phyloP scores from a whole-genome alignment of 2,329 filamentous ascomycete genomes.

The Fusarium floridanum region DNA sequence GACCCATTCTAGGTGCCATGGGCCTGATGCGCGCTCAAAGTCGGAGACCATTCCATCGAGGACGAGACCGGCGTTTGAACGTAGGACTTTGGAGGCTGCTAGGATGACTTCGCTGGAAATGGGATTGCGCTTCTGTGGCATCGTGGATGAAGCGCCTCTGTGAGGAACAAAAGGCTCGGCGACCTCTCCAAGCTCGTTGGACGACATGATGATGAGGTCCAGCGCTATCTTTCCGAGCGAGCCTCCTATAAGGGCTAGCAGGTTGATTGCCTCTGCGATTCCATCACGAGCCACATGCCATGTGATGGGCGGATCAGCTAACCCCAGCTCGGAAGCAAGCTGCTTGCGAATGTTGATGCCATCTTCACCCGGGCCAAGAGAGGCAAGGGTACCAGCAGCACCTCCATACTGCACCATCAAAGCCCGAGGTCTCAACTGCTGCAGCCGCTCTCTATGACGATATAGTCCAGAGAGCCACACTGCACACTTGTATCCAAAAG shows the following conservation, averaged over 20 bases:
- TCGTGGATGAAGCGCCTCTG: constrained; percentile 66
- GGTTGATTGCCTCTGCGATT: constrained; percentile 66
- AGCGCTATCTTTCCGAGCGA: constrained; percentile 67
- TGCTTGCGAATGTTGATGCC: constrained; percentile 63
- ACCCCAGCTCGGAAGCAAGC: constrained; percentile 61
- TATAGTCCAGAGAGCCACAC: constrained; percentile 65
- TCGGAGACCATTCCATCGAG: constrained; percentile 70
- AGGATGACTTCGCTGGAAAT: constrained; percentile 69
- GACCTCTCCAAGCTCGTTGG: constrained; percentile 64
- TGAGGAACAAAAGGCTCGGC: constrained; percentile 68
- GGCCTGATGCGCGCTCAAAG: constrained; percentile 69
- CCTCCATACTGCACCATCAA: constrained; percentile 69
- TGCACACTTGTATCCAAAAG: constrained; percentile 70
- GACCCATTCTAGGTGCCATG: constrained; percentile 71
- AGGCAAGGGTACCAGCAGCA: constrained; percentile 67
- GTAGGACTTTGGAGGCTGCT: constrained; percentile 65
- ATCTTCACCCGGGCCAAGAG: constrained; percentile 60
- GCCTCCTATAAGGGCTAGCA: constrained; percentile 66
- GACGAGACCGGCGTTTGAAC: constrained; percentile 64
- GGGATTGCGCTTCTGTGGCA: constrained; percentile 71
- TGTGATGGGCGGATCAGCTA: constrained; percentile 65
- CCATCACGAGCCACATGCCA: constrained; percentile 69
- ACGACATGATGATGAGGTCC: constrained; percentile 69
- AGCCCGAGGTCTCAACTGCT: constrained; percentile 59
- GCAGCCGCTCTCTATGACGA: constrained; percentile 61